A percentile compares a stretch with the other conserved stretches of the same genome.
Conservation (phyloP, 768 basidiomycete genomes). For the Hericium rajendrae region DNA sequence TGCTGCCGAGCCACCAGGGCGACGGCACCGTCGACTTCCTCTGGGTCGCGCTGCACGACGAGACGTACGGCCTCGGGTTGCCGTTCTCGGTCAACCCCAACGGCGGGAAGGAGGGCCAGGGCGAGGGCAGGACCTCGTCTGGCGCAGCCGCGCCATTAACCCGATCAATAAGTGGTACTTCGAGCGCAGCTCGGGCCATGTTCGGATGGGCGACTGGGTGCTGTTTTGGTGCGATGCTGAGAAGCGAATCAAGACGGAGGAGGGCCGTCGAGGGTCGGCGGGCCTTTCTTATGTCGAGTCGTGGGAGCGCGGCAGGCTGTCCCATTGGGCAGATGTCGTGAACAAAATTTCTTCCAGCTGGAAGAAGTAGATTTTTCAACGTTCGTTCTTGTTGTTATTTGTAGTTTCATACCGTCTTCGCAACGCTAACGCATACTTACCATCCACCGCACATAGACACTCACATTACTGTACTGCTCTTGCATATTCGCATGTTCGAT, state of each 20-base stretch:
- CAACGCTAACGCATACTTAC: too few species aligned
- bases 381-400: background rate
- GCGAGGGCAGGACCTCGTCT: slow-evolving; percentile 89
- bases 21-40: slow-evolving; percentile 99
- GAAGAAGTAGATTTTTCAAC: slow-evolving; percentile 28
- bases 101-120: slow-evolving; percentile 82
- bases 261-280: slow-evolving; percentile 50
- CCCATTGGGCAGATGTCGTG: slow-evolving; percentile 58
- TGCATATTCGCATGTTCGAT: too few species aligned
- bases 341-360: slow-evolving; percentile 72
- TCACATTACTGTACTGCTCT: background rate
- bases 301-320: slow-evolving; percentile 68
- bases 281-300: slow-evolving; percentile 65
- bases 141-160: slow-evolving; percentile 89
- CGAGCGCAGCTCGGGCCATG: slow-evolving; percentile 86
- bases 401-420: background rate
- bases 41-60: slow-evolving; percentile 97
- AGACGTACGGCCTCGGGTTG: slow-evolving; percentile 93
- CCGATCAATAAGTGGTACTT: slow-evolving; percentile 99
- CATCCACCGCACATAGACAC: background rate
- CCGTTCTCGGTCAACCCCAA: slow-evolving; percentile 93
- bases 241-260: slow-evolving; percentile 64
- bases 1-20: slow-evolving; percentile 89
- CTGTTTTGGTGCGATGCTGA: slow-evolving; percentile 99
- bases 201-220: slow-evolving; percentile 80